A percentile compares a stretch with the other conserved stretches of the same genome.
Conservation (phyloP, 306 rosid species). For the Psophocarpus tetragonolobus region DNA sequence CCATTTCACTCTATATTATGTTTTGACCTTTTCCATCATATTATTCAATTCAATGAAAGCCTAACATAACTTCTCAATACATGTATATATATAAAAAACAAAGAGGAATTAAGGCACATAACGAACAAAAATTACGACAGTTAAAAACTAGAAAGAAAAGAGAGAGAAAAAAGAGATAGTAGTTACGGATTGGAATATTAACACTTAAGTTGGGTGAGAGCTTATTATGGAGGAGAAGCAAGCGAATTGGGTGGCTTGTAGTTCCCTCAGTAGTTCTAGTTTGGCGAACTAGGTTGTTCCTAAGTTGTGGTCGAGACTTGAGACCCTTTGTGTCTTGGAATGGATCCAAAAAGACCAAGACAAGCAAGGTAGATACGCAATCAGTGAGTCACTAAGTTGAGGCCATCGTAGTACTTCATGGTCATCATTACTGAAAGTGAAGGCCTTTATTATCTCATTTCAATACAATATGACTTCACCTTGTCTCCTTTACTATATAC, state of each 20-base stretch:
- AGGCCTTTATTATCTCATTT: conserved; percentile 11
- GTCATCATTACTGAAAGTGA: conserved; percentile 36
- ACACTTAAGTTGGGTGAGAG: too few relatives aligned
- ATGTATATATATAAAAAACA: too few relatives aligned
- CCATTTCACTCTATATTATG: too few relatives aligned
- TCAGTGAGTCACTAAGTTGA: conserved; percentile 21
- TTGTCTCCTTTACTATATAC: not conserved
- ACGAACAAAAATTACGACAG: too few relatives aligned
- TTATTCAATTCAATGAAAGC: too few relatives aligned
- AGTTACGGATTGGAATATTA: too few relatives aligned
- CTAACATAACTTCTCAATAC: too few relatives aligned
- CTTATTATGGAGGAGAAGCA: not conserved
- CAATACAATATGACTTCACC: not conserved
- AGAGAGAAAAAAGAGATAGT: too few relatives aligned
- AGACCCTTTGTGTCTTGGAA: not conserved
- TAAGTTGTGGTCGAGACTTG: not conserved
- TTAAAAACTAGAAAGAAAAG: too few relatives aligned
- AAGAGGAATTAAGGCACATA: too few relatives aligned
- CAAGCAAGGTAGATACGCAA: conserved; percentile 29
- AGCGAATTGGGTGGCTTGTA: not conserved
- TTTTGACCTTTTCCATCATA: too few relatives aligned
- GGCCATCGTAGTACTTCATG: conserved; percentile 7
- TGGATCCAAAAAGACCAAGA: conserved; percentile 28
- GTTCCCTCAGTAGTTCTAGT: not conserved
- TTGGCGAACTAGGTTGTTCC: conserved; percentile 31